Conservation (phyloP, 768 basidiomycete species). For the Boletus bicolor region DNA sequence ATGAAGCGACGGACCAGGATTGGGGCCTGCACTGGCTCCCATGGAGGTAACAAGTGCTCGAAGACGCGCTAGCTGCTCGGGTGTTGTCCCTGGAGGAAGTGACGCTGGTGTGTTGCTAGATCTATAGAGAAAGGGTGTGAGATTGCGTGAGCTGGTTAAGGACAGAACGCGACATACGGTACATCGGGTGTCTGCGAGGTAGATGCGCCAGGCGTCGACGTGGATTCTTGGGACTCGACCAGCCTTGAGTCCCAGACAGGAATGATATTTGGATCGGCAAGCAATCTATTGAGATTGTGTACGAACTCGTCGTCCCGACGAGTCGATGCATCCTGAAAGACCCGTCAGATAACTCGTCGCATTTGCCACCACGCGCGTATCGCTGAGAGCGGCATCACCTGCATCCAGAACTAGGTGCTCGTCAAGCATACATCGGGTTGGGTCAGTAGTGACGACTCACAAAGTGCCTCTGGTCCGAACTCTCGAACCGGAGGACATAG, state of each 20-base stretch:
- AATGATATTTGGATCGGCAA: conserved; percentile 62
- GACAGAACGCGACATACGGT: conserved; percentile 14
- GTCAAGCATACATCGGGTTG: not conserved
- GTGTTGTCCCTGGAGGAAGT: conserved; percentile 33
- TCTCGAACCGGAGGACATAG: conserved; percentile 89
- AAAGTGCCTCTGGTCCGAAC: conserved; percentile 86
- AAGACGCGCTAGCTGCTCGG: conserved; percentile 67
- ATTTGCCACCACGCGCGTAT: not conserved
- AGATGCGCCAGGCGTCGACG: conserved; percentile 37
- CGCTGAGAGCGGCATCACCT: conserved; percentile 44
- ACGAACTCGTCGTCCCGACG: conserved; percentile 71
- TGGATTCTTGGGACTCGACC: conserved; percentile 43
- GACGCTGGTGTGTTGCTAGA: conserved; percentile 6
- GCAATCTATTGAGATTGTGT: conserved; percentile 64
- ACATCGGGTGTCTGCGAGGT: conserved; percentile 34
- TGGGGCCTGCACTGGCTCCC: conserved; percentile 31
- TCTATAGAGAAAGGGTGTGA: not conserved
- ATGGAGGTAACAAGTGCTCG: conserved; percentile 50
- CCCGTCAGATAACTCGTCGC: conserved; percentile 1
- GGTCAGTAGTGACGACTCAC: conserved; percentile 49
- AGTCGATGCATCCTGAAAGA: conserved; percentile 58
- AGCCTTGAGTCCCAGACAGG: conserved; percentile 53
- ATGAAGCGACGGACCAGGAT: conserved; percentile 10
- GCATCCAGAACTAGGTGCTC: conserved; percentile 74
- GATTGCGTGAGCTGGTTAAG: not conserved